These are phyloP conservation scores for Monosporascus sp. DNA, from an alignment of 2,329 filamentous ascomycete species.

Conservation along the genomic window DNA sequence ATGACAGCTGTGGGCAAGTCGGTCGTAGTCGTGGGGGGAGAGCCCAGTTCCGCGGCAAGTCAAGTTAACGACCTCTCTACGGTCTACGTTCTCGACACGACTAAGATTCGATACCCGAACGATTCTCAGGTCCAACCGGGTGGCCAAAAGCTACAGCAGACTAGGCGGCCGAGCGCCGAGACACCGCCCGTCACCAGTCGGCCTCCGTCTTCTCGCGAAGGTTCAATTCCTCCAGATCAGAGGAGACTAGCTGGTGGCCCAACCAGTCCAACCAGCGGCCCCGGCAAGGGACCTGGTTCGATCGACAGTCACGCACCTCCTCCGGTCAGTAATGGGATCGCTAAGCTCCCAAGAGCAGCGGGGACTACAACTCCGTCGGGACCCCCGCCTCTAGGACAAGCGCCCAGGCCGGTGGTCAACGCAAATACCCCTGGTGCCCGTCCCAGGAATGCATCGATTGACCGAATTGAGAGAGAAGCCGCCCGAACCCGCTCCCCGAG, in stretches of 20 bases:
- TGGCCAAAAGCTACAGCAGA: constrained; percentile 34
- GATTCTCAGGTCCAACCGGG: constrained; percentile 49
- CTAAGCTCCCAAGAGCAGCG: constrained; percentile 36
- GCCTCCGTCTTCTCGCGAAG: constrained; percentile 41
- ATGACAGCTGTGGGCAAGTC: constrained; percentile 95
- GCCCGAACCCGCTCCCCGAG: constrained; percentile 32
- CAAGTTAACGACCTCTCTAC: constrained; percentile 80
- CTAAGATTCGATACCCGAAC: constrained; percentile 92
- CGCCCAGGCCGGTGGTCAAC: constrained; percentile 42
- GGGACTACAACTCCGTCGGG: constrained; percentile 38
- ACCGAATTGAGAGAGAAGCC: constrained; percentile 33
- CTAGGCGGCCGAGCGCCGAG: constrained; percentile 38
- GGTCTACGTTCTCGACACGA: constrained; percentile 88
- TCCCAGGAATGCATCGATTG: constrained; percentile 44
- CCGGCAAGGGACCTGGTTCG: constrained; percentile 37
- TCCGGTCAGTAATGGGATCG: constrained; percentile 26
- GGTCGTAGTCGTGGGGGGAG: constrained; percentile 86
- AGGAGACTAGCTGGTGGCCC: constrained; percentile 37
- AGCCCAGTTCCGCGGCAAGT: constrained; percentile 81
- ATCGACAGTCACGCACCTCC: constrained; percentile 32
- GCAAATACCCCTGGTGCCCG: constrained; percentile 34
- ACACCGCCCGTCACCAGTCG: constrained; percentile 23
- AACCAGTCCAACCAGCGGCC: constrained; percentile 25
- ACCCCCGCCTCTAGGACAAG: constrained; percentile 50
- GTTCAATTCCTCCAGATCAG: constrained; percentile 46